Conservation (phyloP, 2,329 filamentous ascomycete genomes). For the Tolypocladium capitatum region DNA sequence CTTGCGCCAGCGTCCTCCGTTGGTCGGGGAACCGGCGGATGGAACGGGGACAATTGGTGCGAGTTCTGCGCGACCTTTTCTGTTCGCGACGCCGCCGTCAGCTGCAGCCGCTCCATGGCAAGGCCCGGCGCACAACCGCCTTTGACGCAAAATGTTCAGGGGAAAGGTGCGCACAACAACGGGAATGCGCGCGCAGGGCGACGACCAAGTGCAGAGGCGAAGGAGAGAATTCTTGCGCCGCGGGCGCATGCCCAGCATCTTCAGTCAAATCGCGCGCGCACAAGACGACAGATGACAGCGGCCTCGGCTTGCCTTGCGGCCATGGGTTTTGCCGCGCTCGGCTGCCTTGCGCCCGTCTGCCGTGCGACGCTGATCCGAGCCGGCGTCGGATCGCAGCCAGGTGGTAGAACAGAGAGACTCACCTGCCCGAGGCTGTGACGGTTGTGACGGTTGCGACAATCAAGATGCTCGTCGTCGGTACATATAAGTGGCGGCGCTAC, state of each 20-base stretch:
- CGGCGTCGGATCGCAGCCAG: too few species aligned
- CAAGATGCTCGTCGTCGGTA: neutral
- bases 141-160: neutral
- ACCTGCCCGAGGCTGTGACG: too few species aligned
- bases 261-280: neutral
- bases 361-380: neutral
- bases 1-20: neutral
- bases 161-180: neutral
- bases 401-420: neutral
- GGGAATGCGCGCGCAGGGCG: neutral
- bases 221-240: neutral
- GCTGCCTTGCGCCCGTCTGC: neutral
- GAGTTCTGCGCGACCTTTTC: neutral
- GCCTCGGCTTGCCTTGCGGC: too few species aligned
- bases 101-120: neutral
- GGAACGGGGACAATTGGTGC: neutral
- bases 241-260: too few species aligned
- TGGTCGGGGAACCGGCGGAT: neutral
- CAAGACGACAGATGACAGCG: too few species aligned
- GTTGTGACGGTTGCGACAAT: neutral
- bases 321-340: neutral
- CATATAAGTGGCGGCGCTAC: neutral
- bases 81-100: neutral
- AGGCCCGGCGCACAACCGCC: neutral
- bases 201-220: neutral